Conservation (phyloP, 768 basidiomycete species). For the Suillus weaverae region DNA sequence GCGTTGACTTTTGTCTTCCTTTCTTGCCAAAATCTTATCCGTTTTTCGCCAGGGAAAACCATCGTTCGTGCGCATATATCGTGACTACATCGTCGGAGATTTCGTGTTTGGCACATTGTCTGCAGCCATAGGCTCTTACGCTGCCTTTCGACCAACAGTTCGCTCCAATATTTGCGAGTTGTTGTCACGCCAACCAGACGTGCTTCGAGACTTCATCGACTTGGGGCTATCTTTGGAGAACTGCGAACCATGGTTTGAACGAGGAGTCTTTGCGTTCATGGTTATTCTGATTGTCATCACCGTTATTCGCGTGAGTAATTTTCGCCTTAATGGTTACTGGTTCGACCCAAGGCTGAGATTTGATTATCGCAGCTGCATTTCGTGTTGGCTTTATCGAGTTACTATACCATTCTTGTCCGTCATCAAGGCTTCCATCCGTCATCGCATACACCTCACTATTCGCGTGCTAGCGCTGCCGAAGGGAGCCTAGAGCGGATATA, state of each 20-base stretch:
- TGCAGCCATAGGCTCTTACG: slow-evolving; percentile 56
- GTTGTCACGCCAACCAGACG: slow-evolving; percentile 71
- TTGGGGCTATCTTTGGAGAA: slow-evolving; percentile 77
- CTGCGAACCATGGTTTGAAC: slow-evolving; percentile 78
- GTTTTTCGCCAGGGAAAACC: slow-evolving; percentile 50
- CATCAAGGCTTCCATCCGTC: slow-evolving; percentile 30
- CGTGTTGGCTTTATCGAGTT: slow-evolving; percentile 68
- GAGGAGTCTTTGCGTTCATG: slow-evolving; percentile 58
- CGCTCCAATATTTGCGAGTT: slow-evolving; percentile 72
- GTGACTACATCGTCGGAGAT: slow-evolving; percentile 80
- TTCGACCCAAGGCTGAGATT: slow-evolving; percentile 1
- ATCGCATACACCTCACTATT: slow-evolving; percentile 15
- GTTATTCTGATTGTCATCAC: slow-evolving; percentile 60
- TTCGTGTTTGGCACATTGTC: slow-evolving; percentile 67
- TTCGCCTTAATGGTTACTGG: neutral
- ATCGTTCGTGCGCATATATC: slow-evolving; percentile 72
- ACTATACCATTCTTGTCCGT: slow-evolving; percentile 57
- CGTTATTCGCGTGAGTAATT: slow-evolving; percentile 59
- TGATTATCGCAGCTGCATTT: slow-evolving; percentile 60
- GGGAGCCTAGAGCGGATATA: slow-evolving; percentile 58
- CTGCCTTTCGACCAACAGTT: slow-evolving; percentile 53
- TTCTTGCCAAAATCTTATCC: neutral
- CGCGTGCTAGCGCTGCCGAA: slow-evolving; percentile 20
- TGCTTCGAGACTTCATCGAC: slow-evolving; percentile 68
- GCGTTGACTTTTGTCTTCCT: slow-evolving; percentile 16